phyloP scores from a whole-genome alignment of 495 filamentous ascomycete species.

The Aspergillus incahuasiensis region DNA sequence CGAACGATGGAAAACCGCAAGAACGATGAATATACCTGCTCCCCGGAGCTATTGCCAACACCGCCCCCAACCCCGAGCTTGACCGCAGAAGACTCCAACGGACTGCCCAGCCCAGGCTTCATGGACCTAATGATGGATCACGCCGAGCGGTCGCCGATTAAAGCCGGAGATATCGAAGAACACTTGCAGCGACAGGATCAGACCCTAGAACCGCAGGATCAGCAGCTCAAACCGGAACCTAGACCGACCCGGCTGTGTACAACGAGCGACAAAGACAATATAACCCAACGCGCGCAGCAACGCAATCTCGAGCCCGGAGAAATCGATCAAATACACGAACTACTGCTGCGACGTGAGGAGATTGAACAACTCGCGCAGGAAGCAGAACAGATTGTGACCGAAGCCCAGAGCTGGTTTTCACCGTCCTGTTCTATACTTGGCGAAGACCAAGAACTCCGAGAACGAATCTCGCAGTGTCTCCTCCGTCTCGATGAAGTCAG shows the following conservation, averaged over 20 bases:
- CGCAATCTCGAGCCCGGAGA: background rate
- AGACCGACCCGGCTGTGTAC: background rate
- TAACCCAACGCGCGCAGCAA: background rate
- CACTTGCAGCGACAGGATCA: background rate
- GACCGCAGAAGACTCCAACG: background rate
- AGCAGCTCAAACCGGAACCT: background rate
- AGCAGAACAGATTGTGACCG: background rate
- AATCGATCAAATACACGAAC: background rate
- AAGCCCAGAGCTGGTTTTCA: background rate
- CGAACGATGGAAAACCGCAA: background rate
- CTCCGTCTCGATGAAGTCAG: background rate
- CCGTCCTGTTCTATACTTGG: background rate
- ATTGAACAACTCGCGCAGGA: background rate
- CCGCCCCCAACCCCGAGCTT: background rate
- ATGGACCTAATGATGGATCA: background rate
- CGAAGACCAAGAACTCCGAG: background rate
- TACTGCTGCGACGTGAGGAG: background rate
- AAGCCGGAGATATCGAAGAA: background rate
- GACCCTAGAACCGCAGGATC: background rate
- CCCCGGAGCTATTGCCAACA: background rate
- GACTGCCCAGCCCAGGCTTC: background rate
- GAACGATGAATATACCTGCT: background rate
- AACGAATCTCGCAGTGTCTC: background rate
- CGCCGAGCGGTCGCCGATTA: background rate
- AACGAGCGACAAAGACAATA: background rate